phyloP scores from a whole-genome alignment of 2,329 filamentous ascomycete species.

The Penicillium concentricum region DNA sequence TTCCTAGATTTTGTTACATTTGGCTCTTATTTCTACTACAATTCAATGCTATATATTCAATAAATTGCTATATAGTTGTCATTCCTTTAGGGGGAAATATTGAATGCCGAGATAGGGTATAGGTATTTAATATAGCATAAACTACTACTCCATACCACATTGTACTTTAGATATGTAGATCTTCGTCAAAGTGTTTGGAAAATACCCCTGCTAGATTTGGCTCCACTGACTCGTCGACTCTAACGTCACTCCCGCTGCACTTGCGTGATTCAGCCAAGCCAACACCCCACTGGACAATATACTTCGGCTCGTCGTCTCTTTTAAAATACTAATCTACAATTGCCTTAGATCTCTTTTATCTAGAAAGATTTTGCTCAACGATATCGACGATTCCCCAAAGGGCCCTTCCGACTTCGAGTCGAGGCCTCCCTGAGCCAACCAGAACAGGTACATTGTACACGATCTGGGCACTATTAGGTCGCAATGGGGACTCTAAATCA shows the following conservation, averaged over 20 bases:
- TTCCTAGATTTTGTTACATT: too few relatives aligned
- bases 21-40: too few relatives aligned
- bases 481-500: constrained; percentile 2
- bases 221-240: constrained; percentile 9
- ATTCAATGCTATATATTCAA: too few relatives aligned
- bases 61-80: too few relatives aligned
- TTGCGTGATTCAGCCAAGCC: constrained; percentile 28
- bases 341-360: background rate
- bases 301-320: background rate
- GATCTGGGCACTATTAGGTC: background rate
- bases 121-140: background rate
- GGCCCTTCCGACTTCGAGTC: background rate
- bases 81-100: too few relatives aligned
- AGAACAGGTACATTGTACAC: background rate
- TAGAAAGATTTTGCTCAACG: background rate
- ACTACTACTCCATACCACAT: background rate
- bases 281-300: background rate
- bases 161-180: background rate
- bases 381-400: background rate
- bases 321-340: background rate
- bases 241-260: constrained; percentile 24
- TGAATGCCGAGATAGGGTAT: background rate
- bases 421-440: background rate
- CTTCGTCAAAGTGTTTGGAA: background rate
- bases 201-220: background rate